Evolutionary conservation across 225 moss, liverwort and hornwort genomes (phyloP).

Genomic region (Antitrichia curtipendula): DNA sequence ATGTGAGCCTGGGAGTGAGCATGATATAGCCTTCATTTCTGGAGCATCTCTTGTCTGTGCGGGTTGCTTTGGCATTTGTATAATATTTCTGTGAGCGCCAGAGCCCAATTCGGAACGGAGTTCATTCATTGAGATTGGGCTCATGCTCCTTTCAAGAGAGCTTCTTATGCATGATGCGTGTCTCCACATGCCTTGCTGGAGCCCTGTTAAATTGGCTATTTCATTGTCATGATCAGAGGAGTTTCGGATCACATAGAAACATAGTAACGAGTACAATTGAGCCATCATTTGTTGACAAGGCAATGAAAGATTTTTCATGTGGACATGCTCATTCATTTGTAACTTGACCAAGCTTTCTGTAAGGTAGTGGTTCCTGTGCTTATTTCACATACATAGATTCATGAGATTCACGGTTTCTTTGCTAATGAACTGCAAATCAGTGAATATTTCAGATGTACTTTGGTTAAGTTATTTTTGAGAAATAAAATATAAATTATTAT

Average conservation of each 20-base stretch:
- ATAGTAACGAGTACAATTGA: neutral
- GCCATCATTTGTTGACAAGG: neutral
- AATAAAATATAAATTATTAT: neutral
- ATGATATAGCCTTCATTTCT: neutral
- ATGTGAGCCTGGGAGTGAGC: neutral
- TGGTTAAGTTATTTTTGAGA: neutral
- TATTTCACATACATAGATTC: neutral
- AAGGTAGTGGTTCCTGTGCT: neutral
- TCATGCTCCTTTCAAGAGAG: neutral
- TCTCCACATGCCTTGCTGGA: neutral
- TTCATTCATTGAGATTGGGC: neutral
- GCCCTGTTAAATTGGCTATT: neutral
- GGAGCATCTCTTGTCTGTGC: neutral
- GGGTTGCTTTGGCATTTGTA: conserved; percentile 5
- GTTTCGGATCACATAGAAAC: neutral
- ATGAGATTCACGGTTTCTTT: neutral
- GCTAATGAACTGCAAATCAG: neutral
- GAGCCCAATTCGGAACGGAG: neutral
- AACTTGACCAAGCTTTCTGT: neutral
- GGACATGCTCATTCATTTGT: neutral
- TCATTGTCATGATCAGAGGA: neutral
- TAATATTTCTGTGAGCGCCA: neutral
- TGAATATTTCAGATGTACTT: neutral
- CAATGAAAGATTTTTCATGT: neutral
- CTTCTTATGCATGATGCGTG: neutral